Percentiles rank a stretch among this genome's conserved stretches.
Conservation (phyloP, 2,329 filamentous ascomycete species). For the Teratosphaeria epicoccoides region DNA sequence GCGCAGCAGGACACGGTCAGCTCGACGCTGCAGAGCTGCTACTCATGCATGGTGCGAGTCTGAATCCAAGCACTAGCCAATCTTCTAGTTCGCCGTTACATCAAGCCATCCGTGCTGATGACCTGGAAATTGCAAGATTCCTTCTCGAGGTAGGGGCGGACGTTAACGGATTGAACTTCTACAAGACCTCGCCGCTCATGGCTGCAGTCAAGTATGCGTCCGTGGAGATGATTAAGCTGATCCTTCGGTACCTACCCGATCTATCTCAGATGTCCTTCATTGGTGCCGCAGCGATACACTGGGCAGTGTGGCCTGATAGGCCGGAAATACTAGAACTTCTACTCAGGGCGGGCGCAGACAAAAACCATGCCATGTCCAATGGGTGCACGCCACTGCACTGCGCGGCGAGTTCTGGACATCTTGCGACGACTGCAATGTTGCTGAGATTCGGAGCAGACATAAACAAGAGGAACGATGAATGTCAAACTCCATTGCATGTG, state of each 20-base stretch:
- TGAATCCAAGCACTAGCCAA: constrained; percentile 18
- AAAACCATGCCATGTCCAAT: constrained; percentile 17
- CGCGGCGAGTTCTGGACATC: constrained; percentile 16
- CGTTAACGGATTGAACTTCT: constrained; percentile 19
- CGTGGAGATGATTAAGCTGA: constrained; percentile 14
- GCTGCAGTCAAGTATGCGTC: constrained; percentile 24
- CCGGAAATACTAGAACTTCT: constrained; percentile 17
- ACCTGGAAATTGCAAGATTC: constrained; percentile 16
- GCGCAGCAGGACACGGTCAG: constrained; percentile 22
- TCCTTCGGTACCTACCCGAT: constrained; percentile 19
- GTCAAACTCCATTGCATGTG: constrained; percentile 17
- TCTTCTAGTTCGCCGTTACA: constrained; percentile 24
- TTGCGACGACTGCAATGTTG: constrained; percentile 16
- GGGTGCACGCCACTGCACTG: constrained; percentile 23
- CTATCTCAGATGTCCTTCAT: constrained; percentile 20
- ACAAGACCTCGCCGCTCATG: constrained; percentile 24
- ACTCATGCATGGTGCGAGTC: constrained; percentile 18
- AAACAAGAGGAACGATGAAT: constrained; percentile 14
- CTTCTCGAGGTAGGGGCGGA: constrained; percentile 14
- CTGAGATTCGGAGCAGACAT: constrained; percentile 19
- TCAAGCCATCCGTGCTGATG: constrained; percentile 20
- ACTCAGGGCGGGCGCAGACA: constrained; percentile 19
- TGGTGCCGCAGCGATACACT: constrained; percentile 20
- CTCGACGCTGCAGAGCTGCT: constrained; percentile 17
- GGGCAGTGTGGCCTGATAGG: constrained; percentile 20